phyloP scores from a whole-genome alignment of 1,284 basidiomycete species.

The Mixia osmundae region DNA sequence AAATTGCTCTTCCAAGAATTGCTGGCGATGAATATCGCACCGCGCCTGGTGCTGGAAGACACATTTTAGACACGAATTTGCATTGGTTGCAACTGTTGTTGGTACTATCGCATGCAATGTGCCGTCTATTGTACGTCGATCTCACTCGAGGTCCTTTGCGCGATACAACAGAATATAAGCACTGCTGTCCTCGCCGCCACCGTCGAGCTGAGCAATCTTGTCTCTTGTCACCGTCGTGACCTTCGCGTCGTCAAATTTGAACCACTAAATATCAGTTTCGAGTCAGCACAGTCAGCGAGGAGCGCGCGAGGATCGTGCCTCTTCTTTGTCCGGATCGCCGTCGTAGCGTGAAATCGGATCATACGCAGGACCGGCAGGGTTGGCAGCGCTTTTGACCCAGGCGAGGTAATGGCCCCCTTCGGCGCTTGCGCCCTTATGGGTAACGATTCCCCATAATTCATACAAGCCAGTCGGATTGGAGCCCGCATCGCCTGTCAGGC shows the following conservation, averaged over 20 bases:
- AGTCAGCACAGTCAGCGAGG: not conserved
- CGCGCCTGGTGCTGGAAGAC: constrained; percentile 23
- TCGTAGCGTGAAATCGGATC: not conserved
- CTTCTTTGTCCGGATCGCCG: constrained; percentile 7
- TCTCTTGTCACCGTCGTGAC: constrained; percentile 52
- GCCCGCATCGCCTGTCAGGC: constrained; percentile 42
- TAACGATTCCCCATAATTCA: constrained; percentile 72
- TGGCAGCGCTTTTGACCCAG: constrained; percentile 9
- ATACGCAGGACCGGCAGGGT: constrained; percentile 4
- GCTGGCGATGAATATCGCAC: constrained; percentile 26
- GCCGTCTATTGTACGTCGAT: too few species aligned
- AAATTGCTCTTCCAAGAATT: constrained; percentile 77
- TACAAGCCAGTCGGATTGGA: constrained; percentile 52
- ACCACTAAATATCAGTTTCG: constrained; percentile 8
- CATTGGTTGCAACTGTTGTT: too few species aligned
- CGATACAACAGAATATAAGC: constrained; percentile 71
- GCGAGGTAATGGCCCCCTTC: constrained; percentile 35
- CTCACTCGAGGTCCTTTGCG: too few species aligned
- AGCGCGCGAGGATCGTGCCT: constrained; percentile 1
- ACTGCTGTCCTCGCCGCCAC: constrained; percentile 54
- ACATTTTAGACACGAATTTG: constrained; percentile 8
- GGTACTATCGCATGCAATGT: too few species aligned
- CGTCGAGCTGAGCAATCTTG: constrained; percentile 58
- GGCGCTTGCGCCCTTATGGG: constrained; percentile 85
- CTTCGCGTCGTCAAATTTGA: constrained; percentile 61